Percentiles rank a stretch among this genome's conserved stretches.
These are phyloP conservation scores for Clausena lansium DNA, from an alignment of 345 rosid genomes.

Conservation along the genomic window DNA sequence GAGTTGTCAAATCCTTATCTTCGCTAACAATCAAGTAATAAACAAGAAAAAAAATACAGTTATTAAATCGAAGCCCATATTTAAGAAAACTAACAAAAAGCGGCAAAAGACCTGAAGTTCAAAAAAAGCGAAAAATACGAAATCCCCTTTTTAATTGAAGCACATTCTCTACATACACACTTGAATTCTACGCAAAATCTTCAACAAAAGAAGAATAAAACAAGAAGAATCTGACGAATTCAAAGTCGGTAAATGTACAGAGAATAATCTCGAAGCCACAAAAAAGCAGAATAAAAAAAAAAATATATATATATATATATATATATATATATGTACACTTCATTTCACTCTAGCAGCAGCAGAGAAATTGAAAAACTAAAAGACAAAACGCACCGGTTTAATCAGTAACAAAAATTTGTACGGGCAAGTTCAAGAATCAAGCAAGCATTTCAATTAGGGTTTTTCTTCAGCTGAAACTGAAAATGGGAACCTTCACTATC, in stretches of 20 bases:
- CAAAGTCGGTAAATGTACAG: constrained; percentile 11
- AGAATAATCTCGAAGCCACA: constrained; percentile 15
- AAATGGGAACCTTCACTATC: neutral
- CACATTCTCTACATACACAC: constrained; percentile 21
- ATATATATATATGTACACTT: too few relatives aligned
- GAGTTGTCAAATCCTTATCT: constrained; percentile 25
- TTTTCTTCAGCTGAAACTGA: neutral
- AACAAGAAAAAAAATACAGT: neutral
- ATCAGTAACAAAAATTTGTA: constrained; percentile 19
- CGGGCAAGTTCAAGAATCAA: constrained; percentile 10
- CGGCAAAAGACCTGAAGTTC: constrained; percentile 7
- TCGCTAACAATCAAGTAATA: constrained; percentile 28
- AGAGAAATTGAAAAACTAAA: neutral
- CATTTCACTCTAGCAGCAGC: constrained; percentile 8
- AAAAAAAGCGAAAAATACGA: constrained; percentile 5
- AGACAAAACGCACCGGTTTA: constrained; percentile 23
- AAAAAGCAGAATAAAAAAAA: constrained; percentile 5
- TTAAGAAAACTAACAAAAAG: constrained; percentile 1
- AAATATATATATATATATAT: neutral
- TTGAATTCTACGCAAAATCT: constrained; percentile 25
- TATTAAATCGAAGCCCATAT: neutral
- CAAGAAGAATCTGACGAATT: constrained; percentile 13
- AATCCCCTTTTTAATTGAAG: constrained; percentile 12
- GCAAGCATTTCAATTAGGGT: constrained; percentile 9
- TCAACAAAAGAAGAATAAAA: neutral